Percentiles rank a stretch among this genome's conserved stretches.
phyloP scores from a whole-genome alignment of 2,329 filamentous ascomycete genomes.

The Ceratocystis alfenasii region DNA sequence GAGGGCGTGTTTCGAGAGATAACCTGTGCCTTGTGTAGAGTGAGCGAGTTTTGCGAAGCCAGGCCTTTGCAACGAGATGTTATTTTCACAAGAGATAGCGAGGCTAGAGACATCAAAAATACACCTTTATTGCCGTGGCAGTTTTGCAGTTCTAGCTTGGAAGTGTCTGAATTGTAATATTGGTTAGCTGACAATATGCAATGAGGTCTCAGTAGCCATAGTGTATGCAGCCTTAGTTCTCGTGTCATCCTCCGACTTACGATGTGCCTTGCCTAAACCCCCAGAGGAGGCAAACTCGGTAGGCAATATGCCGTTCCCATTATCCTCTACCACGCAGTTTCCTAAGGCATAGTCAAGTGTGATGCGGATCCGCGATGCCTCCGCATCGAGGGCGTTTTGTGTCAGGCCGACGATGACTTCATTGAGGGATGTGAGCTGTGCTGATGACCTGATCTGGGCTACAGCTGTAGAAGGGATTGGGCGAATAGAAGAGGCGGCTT shows the following conservation, averaged over 20 bases:
- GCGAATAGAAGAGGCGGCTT: conserved; percentile 37
- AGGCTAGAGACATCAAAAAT: conserved; percentile 66
- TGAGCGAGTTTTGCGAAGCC: conserved; percentile 51
- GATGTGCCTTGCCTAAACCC: conserved; percentile 59
- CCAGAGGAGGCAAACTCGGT: conserved; percentile 59
- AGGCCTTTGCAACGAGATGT: conserved; percentile 55
- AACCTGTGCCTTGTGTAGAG: conserved; percentile 56
- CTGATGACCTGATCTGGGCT: conserved; percentile 74
- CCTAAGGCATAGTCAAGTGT: conserved; percentile 64
- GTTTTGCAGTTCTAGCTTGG: conserved; percentile 7
- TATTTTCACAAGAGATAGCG: conserved; percentile 64
- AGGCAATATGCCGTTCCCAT: conserved; percentile 66
- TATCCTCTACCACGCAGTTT: conserved; percentile 68
- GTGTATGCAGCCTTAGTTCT: background rate
- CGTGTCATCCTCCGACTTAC: conserved; percentile 36
- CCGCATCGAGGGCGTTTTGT: conserved; percentile 75
- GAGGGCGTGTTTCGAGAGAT: conserved; percentile 54
- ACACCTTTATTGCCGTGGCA: conserved; percentile 57
- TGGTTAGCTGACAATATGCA: background rate
- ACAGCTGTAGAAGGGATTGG: conserved; percentile 58
- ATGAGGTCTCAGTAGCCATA: background rate
- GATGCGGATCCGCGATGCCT: conserved; percentile 55
- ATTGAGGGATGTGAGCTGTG: conserved; percentile 62
- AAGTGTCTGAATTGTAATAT: conserved; percentile 12
- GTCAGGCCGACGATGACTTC: conserved; percentile 59